phyloP scores from a whole-genome alignment of 1,139 yeast genomes.

The Diutina scorzettiae region DNA sequence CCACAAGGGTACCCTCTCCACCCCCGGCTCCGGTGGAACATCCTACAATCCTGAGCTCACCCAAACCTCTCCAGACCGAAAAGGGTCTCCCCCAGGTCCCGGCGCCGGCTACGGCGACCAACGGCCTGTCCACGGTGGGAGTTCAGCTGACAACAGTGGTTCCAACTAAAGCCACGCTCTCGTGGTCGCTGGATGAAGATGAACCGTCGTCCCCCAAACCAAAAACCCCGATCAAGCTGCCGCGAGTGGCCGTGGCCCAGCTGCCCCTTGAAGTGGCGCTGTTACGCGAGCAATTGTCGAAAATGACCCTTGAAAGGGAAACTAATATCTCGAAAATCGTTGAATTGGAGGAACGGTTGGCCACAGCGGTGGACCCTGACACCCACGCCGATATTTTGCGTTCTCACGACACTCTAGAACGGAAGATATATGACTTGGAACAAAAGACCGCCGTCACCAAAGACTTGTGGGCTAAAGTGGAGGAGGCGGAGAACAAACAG shows the following conservation, averaged over 20 bases:
- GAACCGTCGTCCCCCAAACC: conserved; percentile 15
- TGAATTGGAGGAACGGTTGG: neutral
- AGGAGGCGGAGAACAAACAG: neutral
- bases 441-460: neutral
- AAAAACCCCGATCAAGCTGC: neutral
- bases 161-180: conserved; percentile 65
- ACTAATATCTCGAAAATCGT: neutral
- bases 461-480: neutral
- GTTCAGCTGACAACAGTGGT: conserved; percentile 54
- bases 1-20: too few species aligned
- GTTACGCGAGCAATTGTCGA: neutral
- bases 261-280: conserved; percentile 2
- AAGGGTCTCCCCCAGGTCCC: neutral
- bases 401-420: neutral
- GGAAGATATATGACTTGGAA: too few species aligned
- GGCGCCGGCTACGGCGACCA: neutral
- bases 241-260: neutral
- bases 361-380: neutral
- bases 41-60: neutral
- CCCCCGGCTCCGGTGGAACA: too few species aligned
- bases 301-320: conserved; percentile 4
- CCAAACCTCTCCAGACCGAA: neutral
- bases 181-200: conserved; percentile 79
- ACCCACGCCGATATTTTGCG: neutral
- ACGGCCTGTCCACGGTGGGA: neutral